phyloP scores from a whole-genome alignment of 75 land plant genomes.

The Larix kaempferi region DNA sequence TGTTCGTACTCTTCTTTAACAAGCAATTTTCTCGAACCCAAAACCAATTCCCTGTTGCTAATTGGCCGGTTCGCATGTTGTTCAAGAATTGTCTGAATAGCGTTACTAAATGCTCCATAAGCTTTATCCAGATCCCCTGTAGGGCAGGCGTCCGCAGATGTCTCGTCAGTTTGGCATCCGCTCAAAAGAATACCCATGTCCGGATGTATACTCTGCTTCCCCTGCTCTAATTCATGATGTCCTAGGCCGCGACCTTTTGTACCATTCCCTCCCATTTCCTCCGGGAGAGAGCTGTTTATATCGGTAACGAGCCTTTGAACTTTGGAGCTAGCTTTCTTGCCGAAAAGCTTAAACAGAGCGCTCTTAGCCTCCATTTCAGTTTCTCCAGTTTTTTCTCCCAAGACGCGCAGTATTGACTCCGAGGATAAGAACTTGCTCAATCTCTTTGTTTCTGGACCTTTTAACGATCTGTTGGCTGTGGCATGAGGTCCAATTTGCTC shows the following conservation, averaged over 20 bases:
- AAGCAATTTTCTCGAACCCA: constrained; percentile 49
- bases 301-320: neutral
- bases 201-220: constrained; percentile 2
- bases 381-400: neutral
- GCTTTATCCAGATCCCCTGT: constrained; percentile 37
- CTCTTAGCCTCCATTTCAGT: neutral
- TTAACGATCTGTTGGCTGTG: neutral
- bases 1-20: constrained; percentile 59
- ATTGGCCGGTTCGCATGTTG: constrained; percentile 31
- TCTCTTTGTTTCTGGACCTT: neutral
- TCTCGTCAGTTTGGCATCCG: constrained; percentile 82
- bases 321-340: neutral
- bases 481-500: constrained; percentile 70
- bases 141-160: constrained; percentile 88
- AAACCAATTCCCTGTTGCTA: constrained; percentile 58
- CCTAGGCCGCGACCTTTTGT: too few relatives aligned
- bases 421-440: neutral
- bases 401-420: neutral
- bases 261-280: too few relatives aligned
- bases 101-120: constrained; percentile 90
- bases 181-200: constrained; percentile 82
- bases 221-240: too few relatives aligned
- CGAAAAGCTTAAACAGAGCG: neutral
- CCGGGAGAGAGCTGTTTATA: too few relatives aligned
- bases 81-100: constrained; percentile 61